Evolutionary conservation across 108 stramenopile species (phyloP).

Genomic region (Fistulifera solaris): DNA sequence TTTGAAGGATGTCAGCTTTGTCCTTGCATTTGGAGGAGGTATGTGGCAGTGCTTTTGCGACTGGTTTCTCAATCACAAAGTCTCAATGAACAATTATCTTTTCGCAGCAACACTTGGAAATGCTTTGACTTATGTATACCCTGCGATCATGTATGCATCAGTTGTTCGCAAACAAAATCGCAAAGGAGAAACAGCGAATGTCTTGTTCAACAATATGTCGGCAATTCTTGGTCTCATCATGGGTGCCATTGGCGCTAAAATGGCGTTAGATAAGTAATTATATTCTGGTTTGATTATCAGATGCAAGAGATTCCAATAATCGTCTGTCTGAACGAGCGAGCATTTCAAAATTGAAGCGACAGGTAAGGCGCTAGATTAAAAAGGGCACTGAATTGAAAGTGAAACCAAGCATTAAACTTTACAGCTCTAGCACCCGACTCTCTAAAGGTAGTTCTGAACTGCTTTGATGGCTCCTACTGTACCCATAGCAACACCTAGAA

Average conservation of each 20-base stretch:
- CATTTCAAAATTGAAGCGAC: not conserved
- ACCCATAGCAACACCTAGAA: conserved; percentile 55
- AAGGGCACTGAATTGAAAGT: too few species aligned
- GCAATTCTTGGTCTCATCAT: conserved; percentile 66
- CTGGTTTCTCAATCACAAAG: too few species aligned
- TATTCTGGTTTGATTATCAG: not conserved
- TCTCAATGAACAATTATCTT: too few species aligned
- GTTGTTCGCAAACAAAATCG: conserved; percentile 56
- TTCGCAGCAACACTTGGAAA: conserved; percentile 78
- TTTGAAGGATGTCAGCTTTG: conserved; percentile 77
- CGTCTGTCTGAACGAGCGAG: not conserved
- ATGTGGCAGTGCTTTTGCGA: too few species aligned
- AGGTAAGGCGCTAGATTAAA: too few species aligned
- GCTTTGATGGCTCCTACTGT: conserved; percentile 33
- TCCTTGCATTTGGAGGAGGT: conserved; percentile 83
- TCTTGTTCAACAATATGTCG: conserved; percentile 25
- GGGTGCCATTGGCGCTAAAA: conserved; percentile 66
- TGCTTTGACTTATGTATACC: conserved; percentile 83
- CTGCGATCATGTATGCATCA: conserved; percentile 69
- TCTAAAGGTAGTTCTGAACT: conserved; percentile 5
- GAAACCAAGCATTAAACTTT: too few species aligned
- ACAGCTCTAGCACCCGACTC: too few species aligned
- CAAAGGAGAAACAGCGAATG: not conserved
- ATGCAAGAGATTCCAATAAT: not conserved
- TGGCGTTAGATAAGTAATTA: conserved; percentile 35